phyloP scores from a whole-genome alignment of 202 grass and related monocot genomes.

The Carex sylvatica region DNA sequence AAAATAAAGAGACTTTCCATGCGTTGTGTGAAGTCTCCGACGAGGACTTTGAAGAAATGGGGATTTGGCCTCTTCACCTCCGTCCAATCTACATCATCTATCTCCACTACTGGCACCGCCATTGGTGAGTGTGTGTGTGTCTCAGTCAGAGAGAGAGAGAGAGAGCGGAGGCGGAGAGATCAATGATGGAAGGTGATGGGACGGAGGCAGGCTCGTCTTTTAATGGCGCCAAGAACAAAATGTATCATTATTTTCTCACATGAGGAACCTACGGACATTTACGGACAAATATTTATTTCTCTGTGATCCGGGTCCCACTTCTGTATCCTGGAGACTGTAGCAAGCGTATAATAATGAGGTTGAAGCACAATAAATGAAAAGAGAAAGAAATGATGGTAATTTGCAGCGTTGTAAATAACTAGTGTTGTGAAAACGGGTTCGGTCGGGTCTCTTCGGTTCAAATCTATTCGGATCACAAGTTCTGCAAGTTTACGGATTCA shows the following conservation, averaged over 20 bases:
- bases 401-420: too few relatives aligned
- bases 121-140: background rate
- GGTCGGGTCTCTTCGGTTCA: too few relatives aligned
- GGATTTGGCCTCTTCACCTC: constrained; percentile 35
- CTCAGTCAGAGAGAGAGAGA: background rate
- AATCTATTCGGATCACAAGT: too few relatives aligned
- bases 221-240: constrained; percentile 8
- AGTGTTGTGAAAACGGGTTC: too few relatives aligned
- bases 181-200: background rate
- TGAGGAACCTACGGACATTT: too few relatives aligned
- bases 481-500: too few relatives aligned
- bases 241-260: background rate
- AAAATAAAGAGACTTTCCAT: constrained; percentile 37
- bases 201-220: constrained; percentile 5
- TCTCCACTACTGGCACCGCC: background rate
- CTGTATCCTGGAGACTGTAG: too few relatives aligned
- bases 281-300: too few relatives aligned
- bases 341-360: too few relatives aligned
- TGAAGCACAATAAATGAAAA: too few relatives aligned
- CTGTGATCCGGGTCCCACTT: too few relatives aligned
- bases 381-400: too few relatives aligned
- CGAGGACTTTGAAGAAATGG: constrained; percentile 67
- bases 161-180: constrained; percentile 1
- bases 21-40: constrained; percentile 45
- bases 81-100: constrained; percentile 19